These are phyloP conservation scores for Diaporthe nobilis DNA, from an alignment of 2,329 filamentous ascomycete genomes.

Conservation along the genomic window DNA sequence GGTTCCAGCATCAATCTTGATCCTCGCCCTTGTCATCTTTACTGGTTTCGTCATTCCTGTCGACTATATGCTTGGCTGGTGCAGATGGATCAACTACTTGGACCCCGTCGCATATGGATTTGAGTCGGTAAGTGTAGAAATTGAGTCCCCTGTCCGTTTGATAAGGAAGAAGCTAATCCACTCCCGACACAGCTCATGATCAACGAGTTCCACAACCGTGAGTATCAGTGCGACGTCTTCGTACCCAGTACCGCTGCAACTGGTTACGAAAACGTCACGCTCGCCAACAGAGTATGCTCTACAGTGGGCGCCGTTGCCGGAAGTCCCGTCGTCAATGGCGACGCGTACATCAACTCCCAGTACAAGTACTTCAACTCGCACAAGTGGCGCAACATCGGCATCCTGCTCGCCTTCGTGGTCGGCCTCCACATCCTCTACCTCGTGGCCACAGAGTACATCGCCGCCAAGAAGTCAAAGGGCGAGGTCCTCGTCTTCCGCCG, in stretches of 20 bases:
- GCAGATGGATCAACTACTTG: slow-evolving; percentile 86
- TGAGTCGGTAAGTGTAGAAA: slow-evolving; percentile 69
- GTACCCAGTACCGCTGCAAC: slow-evolving; percentile 57
- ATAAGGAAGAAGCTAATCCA: background rate
- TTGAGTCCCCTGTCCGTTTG: no score
- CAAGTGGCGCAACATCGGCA: slow-evolving; percentile 80
- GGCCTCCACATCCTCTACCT: slow-evolving; percentile 75
- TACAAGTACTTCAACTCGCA: slow-evolving; percentile 72
- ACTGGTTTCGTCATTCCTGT: slow-evolving; percentile 80
- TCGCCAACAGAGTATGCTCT: slow-evolving; percentile 67
- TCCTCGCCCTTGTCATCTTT: slow-evolving; percentile 77
- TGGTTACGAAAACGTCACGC: slow-evolving; percentile 54
- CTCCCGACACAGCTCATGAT: slow-evolving; percentile 63
- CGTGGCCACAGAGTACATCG: slow-evolving; percentile 75
- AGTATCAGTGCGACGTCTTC: slow-evolving; percentile 67
- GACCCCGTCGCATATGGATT: slow-evolving; percentile 86
- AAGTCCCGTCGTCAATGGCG: slow-evolving; percentile 66
- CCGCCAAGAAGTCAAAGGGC: slow-evolving; percentile 79
- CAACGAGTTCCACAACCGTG: slow-evolving; percentile 82
- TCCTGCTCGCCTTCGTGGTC: slow-evolving; percentile 74
- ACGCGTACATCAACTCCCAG: slow-evolving; percentile 66
- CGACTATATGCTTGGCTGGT: slow-evolving; percentile 83
- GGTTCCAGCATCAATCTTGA: slow-evolving; percentile 72
- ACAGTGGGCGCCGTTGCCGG: slow-evolving; percentile 72
- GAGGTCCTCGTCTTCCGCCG: slow-evolving; percentile 83